Conservation (phyloP, 2,329 filamentous ascomycete species). For the Didymella glomerata region DNA sequence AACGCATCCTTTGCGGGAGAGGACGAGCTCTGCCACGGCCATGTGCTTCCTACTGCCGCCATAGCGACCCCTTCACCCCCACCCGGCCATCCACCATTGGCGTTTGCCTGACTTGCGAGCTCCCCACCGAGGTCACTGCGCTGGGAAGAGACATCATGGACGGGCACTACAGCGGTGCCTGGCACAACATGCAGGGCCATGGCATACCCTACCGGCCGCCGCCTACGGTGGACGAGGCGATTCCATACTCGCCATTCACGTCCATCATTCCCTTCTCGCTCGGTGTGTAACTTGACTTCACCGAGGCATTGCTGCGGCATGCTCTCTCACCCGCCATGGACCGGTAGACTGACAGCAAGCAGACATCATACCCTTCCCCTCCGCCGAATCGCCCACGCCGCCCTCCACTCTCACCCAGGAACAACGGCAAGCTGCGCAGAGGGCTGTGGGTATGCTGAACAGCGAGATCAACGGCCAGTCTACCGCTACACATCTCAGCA, state of each 20-base stretch:
- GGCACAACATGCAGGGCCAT: slow-evolving; percentile 46
- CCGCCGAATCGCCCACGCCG: slow-evolving; percentile 52
- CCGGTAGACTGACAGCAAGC: slow-evolving; percentile 27
- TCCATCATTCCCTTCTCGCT: slow-evolving; percentile 81
- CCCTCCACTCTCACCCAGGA: slow-evolving; percentile 48
- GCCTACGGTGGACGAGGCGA: slow-evolving; percentile 72
- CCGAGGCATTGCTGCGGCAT: slow-evolving; percentile 18
- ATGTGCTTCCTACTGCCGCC: slow-evolving; percentile 28
- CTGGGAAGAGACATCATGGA: slow-evolving; percentile 33
- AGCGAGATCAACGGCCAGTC: slow-evolving; percentile 69
- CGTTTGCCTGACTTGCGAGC: slow-evolving; percentile 12
- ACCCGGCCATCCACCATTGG: slow-evolving; percentile 1
- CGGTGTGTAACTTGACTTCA: slow-evolving; percentile 60
- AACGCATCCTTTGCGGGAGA: slow-evolving; percentile 19
- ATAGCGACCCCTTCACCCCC: slow-evolving; percentile 16
- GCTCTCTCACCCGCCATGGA: slow-evolving; percentile 30
- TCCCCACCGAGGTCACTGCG: slow-evolving; percentile 7
- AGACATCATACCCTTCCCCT: slow-evolving; percentile 59
- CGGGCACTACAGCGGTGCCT: slow-evolving; percentile 35
- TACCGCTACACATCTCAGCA: slow-evolving; percentile 72
- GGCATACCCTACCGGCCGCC: slow-evolving; percentile 52
- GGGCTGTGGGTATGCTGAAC: slow-evolving; percentile 73
- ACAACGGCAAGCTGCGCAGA: slow-evolving; percentile 61
- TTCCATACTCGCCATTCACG: slow-evolving; percentile 83
- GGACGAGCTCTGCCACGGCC: slow-evolving; percentile 14